Evolutionary conservation across 495 filamentous ascomycete genomes (phyloP).

Genomic region (Penicillium daleae): DNA sequence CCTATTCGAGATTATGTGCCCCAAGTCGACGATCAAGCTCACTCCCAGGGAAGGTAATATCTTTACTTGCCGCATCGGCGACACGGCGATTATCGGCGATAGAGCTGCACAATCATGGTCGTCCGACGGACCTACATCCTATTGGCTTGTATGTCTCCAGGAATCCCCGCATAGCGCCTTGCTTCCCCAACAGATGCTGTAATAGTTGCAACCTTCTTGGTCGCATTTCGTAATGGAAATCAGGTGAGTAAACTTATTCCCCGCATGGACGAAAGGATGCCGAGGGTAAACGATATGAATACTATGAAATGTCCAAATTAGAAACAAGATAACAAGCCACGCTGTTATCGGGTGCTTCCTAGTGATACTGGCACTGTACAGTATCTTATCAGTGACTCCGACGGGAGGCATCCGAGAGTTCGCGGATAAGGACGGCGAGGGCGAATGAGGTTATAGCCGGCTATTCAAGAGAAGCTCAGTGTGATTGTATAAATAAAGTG

Average conservation of each 20-base stretch:
- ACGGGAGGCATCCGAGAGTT: constrained; percentile 20
- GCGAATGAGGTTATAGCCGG: constrained; percentile 6
- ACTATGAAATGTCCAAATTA: background rate
- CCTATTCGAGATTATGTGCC: background rate
- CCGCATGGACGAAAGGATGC: constrained; percentile 7
- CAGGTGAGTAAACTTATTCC: background rate
- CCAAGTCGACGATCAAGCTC: background rate
- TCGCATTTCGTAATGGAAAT: constrained; percentile 13
- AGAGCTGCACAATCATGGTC: background rate
- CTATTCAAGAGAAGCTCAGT: constrained; percentile 5
- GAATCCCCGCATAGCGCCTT: background rate
- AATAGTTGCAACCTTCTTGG: background rate
- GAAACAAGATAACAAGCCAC: constrained; percentile 11
- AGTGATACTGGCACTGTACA: constrained; percentile 7
- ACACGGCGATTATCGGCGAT: constrained; percentile 19
- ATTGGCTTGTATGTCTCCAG: constrained; percentile 13
- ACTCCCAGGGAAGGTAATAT: background rate
- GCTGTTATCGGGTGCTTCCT: background rate
- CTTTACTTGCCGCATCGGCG: background rate
- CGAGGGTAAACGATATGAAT: constrained; percentile 1
- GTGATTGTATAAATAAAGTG: background rate
- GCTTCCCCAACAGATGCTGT: background rate
- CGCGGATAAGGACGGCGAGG: constrained; percentile 26
- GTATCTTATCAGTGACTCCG: constrained; percentile 15
- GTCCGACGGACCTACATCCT: constrained; percentile 15